Evolutionary conservation across 306 rosid species (phyloP).

Genomic region (Lathyrus aphaca): DNA sequence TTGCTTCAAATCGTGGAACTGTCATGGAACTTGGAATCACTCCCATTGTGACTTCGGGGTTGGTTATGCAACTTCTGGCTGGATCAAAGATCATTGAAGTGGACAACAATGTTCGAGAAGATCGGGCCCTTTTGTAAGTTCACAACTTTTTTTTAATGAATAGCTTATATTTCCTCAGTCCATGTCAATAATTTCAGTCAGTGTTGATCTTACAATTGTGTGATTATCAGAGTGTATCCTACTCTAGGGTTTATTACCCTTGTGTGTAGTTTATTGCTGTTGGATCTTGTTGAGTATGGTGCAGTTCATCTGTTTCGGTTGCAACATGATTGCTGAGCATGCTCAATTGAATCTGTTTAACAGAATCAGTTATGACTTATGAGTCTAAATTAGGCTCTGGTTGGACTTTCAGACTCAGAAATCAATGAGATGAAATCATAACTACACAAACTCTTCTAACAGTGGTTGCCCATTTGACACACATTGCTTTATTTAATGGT

Average conservation of each 20-base stretch:
- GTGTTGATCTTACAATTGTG: conserved; percentile 16
- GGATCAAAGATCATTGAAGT: conserved; percentile 91
- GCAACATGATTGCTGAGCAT: neutral
- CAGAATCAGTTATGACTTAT: neutral
- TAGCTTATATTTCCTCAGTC: neutral
- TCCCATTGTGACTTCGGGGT: conserved; percentile 89
- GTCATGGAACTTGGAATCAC: conserved; percentile 98
- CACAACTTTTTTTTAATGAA: conserved; percentile 9
- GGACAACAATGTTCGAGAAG: conserved; percentile 94
- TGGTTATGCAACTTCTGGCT: conserved; percentile 90
- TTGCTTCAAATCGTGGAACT: conserved; percentile 92
- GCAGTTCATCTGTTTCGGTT: neutral
- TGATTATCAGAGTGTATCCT: neutral
- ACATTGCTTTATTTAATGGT: conserved; percentile 10
- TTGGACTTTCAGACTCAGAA: neutral
- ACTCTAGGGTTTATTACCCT: neutral
- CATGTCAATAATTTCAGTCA: neutral
- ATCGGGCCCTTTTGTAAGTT: conserved; percentile 90
- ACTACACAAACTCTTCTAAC: neutral
- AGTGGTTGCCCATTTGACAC: conserved; percentile 23
- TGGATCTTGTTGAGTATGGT: neutral
- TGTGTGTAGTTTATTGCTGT: neutral
- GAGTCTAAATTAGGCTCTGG: neutral
- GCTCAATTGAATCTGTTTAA: conserved; percentile 1
- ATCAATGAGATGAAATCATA: neutral